Base-by-base conservation (phyloP, 495 filamentous ascomycete species). In the Podospora anserina region DNA sequence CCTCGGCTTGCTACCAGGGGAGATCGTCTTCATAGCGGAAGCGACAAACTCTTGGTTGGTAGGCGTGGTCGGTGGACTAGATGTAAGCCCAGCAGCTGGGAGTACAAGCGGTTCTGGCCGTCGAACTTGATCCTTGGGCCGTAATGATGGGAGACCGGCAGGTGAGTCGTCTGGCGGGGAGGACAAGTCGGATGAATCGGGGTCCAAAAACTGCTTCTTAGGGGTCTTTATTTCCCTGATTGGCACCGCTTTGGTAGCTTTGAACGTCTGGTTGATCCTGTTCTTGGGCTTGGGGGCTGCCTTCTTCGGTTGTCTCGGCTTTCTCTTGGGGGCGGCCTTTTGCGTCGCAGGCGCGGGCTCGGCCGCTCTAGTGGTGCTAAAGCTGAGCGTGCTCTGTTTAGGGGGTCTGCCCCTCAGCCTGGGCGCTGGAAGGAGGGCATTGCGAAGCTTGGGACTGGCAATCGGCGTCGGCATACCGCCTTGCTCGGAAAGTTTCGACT, bases 401-500 rank as follows among this genome's bases (percentile, higher is more conserved):
- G 39, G 39, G 39, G 39, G 39, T 49, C 39, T 49, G 1, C 71
- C 54, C 49, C 69, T 74, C 39, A 15, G 28, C 64, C 76, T 78
- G 70, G 49, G 15, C 7, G 58, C 61, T 9, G 59, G 63, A 73
- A 82, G 80, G 72, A 85, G 71, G 72, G 79, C 75, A 74, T 78
- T 83, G 63, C 85, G 81, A 23, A 78, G 83, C 80, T 76, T 79
- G 67, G 85, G 87, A 69, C 82, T 89, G 0, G 85, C 82, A 68
- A 82, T 83, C 60, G 90, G 90, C 15, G 89, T 92, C n/a, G 87
- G 84, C 60, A 91, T 87, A 53, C 86, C 87, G 19, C 63, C 69
- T 27, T 67, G 70, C 53, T 69, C 72, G 61, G 64, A 23, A n/a
- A 69, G 70, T 60, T 71, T 72, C 9, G 67, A 53, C 6, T 74